Evolutionary conservation across 495 filamentous ascomycete species (phyloP).

Genomic region (Daldinia vernicosa): DNA sequence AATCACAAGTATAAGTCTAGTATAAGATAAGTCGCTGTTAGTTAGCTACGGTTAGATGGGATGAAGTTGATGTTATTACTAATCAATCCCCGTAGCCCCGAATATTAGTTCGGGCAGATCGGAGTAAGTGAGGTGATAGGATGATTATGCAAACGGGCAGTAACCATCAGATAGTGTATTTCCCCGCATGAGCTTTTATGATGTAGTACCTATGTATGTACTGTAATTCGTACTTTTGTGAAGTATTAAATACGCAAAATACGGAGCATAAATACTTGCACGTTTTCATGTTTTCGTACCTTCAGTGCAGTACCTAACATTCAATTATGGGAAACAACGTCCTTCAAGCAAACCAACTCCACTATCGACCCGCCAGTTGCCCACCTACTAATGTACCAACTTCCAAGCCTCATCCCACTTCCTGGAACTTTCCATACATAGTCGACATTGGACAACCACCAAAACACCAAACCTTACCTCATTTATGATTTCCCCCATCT

Average conservation of each 20-base stretch:
- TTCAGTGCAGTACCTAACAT: no score
- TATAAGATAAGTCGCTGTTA: neutral
- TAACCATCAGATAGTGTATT: neutral
- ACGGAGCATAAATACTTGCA: no score
- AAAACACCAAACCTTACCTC: constrained; percentile 20
- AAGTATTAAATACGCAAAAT: no score
- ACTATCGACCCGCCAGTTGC: neutral
- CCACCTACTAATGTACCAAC: neutral
- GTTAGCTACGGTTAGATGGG: neutral
- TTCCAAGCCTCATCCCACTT: constrained; percentile 27
- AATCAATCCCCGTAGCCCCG: neutral
- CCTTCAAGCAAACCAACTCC: constrained; percentile 1
- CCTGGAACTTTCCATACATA: constrained; percentile 29
- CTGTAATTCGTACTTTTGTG: no score
- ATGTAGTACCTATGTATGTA: neutral
- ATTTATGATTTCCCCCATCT: constrained; percentile 18
- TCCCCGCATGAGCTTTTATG: neutral
- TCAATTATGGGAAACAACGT: neutral
- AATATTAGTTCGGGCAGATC: constrained; percentile 1
- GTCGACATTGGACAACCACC: constrained; percentile 17
- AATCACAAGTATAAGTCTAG: no score
- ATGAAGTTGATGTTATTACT: constrained; percentile 1
- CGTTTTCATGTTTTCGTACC: no score
- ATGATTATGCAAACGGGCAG: neutral
- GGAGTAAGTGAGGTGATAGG: neutral